A percentile compares a stretch with the other conserved stretches of the same genome.
These are phyloP conservation scores for Solanum lycopersicoides DNA, from an alignment of 257 asterid species.

Conservation along the genomic window DNA sequence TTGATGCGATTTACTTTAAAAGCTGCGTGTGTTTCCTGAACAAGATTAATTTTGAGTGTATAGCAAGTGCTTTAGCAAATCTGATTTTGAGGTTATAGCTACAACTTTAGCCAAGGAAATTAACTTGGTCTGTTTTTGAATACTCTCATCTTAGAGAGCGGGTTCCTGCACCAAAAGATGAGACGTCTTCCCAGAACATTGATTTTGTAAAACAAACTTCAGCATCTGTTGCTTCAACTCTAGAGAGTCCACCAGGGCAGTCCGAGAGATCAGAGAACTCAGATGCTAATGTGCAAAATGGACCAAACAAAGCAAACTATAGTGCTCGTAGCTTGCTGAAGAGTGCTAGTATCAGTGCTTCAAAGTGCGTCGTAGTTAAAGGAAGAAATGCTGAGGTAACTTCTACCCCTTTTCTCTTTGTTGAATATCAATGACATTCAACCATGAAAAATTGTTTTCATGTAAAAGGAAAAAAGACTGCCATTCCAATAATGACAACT, in stretches of 20 bases:
- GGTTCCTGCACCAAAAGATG: conserved; percentile 75
- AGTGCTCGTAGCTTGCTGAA: conserved; percentile 86
- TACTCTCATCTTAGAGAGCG: conserved; percentile 52
- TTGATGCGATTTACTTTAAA: not conserved
- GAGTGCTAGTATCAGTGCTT: conserved; percentile 90
- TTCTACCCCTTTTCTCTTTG: not conserved
- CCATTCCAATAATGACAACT: not conserved
- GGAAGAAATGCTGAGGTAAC: conserved; percentile 46
- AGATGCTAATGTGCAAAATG: conserved; percentile 22
- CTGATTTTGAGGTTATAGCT: not conserved
- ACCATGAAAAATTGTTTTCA: not conserved
- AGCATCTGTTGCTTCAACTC: conserved; percentile 58
- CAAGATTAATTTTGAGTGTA: not conserved
- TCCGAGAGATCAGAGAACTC: conserved; percentile 26
- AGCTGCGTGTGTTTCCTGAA: not conserved
- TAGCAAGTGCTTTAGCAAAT: not conserved
- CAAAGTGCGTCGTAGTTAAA: conserved; percentile 70
- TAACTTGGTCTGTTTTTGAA: not conserved
- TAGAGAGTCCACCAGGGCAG: conserved; percentile 48
- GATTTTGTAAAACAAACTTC: conserved; percentile 51
- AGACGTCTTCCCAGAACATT: conserved; percentile 19
- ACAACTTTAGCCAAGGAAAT: not conserved
- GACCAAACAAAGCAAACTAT: conserved; percentile 32
- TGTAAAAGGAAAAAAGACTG: not conserved
- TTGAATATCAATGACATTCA: not conserved